Evolutionary conservation across 352 stramenopile species (phyloP), one percentile per base, ranked within the genome.

Genomic region (Thraustotheca clavata): DNA sequence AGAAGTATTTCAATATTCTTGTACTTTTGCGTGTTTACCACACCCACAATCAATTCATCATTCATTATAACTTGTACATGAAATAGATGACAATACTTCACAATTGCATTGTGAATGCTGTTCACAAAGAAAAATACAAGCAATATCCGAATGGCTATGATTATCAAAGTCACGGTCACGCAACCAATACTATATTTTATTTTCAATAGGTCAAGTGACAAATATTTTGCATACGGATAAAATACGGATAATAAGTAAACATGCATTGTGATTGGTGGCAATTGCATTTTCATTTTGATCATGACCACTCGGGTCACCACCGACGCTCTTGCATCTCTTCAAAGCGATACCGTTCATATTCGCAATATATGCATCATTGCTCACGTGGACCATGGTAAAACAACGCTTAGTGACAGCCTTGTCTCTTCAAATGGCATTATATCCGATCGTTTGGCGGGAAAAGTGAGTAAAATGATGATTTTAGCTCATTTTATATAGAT

Each of bases 351-450:
- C 20, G 79, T 80, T 31, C 79, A 88, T 74, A 90, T 97, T 69
- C 86, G 91, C 68, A 97, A 96, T 75, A 96, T 98, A 57, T 98
- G 94, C 76, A 97, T 98, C 69, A 70, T 98, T 27, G 93, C 94
- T 32, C 79, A 98, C 72, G 91, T 98, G 20, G 95, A 99, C 81
- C 94, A 99, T 62, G 81, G 82, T 41, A 91, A 91, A 75, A 93
- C 79, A 35, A 95, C 84, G 49, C 81, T 99, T 33, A 96, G 90
- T 43, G 96, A 99, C 78, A 96, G 87, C 70, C 80, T 99, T 18
- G 89, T 98, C 61, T 96, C 94, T 62, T 87, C 91, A 41, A 98
- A 98, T 73, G 95, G 96, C 18, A 97, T 98, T 71, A 98, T 99
- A 72, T 97, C 86, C n/a, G 88, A 98, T 72, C 94, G 95, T 48